A percentile compares a stretch with the other conserved stretches of the same genome.
These are phyloP conservation scores for Fennellomyces sp. DNA, from an alignment of 371 early-diverging fungal species.

Conservation along the genomic window DNA sequence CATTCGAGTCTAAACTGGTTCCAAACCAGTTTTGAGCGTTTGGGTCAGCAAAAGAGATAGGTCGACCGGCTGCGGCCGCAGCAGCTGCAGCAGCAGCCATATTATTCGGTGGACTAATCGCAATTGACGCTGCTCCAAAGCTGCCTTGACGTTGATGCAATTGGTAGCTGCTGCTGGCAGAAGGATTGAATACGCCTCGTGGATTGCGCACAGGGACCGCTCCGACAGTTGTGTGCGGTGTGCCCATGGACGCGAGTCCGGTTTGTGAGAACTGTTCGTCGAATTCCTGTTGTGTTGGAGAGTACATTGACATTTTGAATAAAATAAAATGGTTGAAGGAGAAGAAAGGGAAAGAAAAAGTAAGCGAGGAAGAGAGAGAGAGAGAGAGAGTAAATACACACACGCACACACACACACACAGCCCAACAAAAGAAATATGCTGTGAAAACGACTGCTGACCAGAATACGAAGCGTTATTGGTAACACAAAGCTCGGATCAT, in stretches of 20 bases:
- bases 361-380: neutral
- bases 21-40: slow-evolving; percentile 47
- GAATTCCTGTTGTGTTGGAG: slow-evolving; percentile 38
- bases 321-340: neutral
- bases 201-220: slow-evolving; percentile 39
- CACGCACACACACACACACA: neutral
- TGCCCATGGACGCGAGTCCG: slow-evolving; percentile 16
- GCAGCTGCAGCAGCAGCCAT: slow-evolving; percentile 1
- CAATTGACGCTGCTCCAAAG: slow-evolving; percentile 37
- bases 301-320: slow-evolving; percentile 24
- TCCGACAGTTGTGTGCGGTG: slow-evolving; percentile 40
- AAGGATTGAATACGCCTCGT: slow-evolving; percentile 7
- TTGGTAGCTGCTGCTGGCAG: slow-evolving; percentile 18
- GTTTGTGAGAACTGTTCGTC: slow-evolving; percentile 17
- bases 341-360: neutral
- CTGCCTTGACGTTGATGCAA: slow-evolving; percentile 29
- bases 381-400: neutral
- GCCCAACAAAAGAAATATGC: slow-evolving; percentile 2
- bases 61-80: slow-evolving; percentile 9
- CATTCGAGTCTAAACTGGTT: slow-evolving; percentile 47
- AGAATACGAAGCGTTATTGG: neutral
- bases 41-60: slow-evolving; percentile 20
- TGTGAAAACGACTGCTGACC: slow-evolving; percentile 8
- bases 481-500: slow-evolving; percentile 6
- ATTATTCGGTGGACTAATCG: slow-evolving; percentile 36